Evolutionary conservation across 306 rosid species (phyloP).

Genomic region (Erythrophleum fordii): DNA sequence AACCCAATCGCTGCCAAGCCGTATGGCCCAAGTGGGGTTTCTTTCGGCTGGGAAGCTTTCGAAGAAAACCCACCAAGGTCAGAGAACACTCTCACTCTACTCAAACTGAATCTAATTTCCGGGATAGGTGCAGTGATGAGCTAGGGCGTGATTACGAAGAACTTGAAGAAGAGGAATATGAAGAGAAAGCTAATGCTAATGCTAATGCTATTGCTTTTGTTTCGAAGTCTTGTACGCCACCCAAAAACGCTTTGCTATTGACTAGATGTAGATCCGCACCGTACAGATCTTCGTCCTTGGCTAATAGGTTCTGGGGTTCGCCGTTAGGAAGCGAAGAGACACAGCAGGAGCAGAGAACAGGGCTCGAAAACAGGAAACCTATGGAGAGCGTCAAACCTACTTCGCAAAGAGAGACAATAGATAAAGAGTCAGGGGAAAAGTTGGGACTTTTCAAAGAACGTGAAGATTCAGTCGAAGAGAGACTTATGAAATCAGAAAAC

Average conservation of each 20-base stretch:
- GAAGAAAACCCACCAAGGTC: slow-evolving; percentile 41
- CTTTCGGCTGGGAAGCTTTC: slow-evolving; percentile 40
- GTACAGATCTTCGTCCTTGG: slow-evolving; percentile 63
- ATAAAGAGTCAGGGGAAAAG: slow-evolving; percentile 46
- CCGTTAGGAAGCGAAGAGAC: slow-evolving; percentile 47
- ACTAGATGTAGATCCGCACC: slow-evolving; percentile 90
- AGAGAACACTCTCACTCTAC: slow-evolving; percentile 37
- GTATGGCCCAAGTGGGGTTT: slow-evolving; percentile 54
- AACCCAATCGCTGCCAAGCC: slow-evolving; percentile 40
- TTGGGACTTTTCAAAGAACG: slow-evolving; percentile 40
- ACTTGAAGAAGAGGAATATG: slow-evolving; percentile 30
- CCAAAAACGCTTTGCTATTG: slow-evolving; percentile 70
- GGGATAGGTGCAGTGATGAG: background rate
- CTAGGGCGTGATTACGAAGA: slow-evolving; percentile 42
- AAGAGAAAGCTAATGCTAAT: slow-evolving; percentile 29
- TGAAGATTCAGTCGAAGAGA: slow-evolving; percentile 46
- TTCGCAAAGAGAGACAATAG: slow-evolving; percentile 44
- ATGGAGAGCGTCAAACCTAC: slow-evolving; percentile 37
- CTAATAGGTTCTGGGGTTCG: slow-evolving; percentile 66
- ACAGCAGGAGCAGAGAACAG: slow-evolving; percentile 31
- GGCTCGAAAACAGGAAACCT: slow-evolving; percentile 32
- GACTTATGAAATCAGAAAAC: slow-evolving; percentile 42
- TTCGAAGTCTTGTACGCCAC: slow-evolving; percentile 49
- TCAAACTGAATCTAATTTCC: slow-evolving; percentile 38
- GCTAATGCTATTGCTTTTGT: slow-evolving; percentile 25